These are phyloP conservation scores for Laguncularia racemosa DNA, from an alignment of 345 rosid species.

Conservation along the genomic window DNA sequence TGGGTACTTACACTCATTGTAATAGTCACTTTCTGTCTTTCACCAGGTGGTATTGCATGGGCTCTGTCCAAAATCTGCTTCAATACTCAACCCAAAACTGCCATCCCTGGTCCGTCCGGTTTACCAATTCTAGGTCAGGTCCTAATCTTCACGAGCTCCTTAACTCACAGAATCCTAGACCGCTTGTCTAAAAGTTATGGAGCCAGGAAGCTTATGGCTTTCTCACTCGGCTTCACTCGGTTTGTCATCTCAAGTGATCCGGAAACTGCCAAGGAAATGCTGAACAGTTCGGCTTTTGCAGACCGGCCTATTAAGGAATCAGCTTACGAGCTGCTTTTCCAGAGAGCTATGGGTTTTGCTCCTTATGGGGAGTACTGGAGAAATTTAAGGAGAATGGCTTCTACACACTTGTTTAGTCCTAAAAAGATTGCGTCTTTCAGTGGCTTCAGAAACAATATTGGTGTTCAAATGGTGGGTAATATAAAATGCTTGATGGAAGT, in stretches of 20 bases:
- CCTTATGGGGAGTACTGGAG: slow-evolving; percentile 87
- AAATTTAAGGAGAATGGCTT: slow-evolving; percentile 68
- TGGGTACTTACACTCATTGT: too few species aligned
- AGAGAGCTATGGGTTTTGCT: slow-evolving; percentile 87
- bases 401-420: slow-evolving; percentile 78
- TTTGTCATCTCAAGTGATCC: slow-evolving; percentile 64
- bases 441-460: slow-evolving; percentile 35
- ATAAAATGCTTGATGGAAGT: slow-evolving; percentile 16
- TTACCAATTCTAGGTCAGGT: slow-evolving; percentile 48
- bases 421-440: slow-evolving; percentile 41
- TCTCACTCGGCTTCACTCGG: slow-evolving; percentile 70
- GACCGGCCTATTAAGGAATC: slow-evolving; percentile 87
- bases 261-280: slow-evolving; percentile 64
- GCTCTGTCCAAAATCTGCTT: slow-evolving; percentile 21
- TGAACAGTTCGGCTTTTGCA: slow-evolving; percentile 68
- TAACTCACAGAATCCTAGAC: slow-evolving; percentile 54
- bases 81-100: slow-evolving; percentile 6
- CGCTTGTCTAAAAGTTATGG: slow-evolving; percentile 21
- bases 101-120: slow-evolving; percentile 65
- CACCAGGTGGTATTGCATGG: slow-evolving; percentile 77
- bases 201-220: slow-evolving; percentile 60
- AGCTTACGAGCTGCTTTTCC: slow-evolving; percentile 72
- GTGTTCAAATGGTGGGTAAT: slow-evolving; percentile 40
- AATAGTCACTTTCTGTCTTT: slow-evolving; percentile 33
- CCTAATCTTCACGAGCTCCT: slow-evolving; percentile 30